These are phyloP conservation scores for Amaranthus palmeri DNA, from an alignment of 148 eudicot species.

Conservation along the genomic window DNA sequence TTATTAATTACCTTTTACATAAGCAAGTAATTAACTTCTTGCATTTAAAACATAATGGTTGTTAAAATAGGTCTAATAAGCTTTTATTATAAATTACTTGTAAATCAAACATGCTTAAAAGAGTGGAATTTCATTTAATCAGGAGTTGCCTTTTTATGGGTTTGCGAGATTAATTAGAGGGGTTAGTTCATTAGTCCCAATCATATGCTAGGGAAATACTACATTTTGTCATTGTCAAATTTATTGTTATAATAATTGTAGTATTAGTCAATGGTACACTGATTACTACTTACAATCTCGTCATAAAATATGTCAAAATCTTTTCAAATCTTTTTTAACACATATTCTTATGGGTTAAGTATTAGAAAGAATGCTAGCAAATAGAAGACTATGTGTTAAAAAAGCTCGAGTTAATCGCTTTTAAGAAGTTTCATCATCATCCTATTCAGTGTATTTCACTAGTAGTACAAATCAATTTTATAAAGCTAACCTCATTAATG, in stretches of 20 bases:
- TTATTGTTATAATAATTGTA: background rate
- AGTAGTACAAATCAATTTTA: no score
- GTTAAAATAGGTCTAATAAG: background rate
- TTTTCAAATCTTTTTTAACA: background rate
- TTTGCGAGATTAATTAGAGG: background rate
- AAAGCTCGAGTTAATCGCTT: no score
- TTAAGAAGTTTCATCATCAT: no score
- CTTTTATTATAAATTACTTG: background rate
- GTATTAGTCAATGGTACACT: background rate
- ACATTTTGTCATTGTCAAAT: background rate
- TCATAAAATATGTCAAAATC: background rate
- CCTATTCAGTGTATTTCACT: no score
- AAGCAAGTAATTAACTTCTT: background rate
- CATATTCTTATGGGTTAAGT: background rate
- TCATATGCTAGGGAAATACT: background rate
- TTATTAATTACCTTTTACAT: background rate
- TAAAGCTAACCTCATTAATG: no score
- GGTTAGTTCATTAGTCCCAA: slow-evolving; percentile 1
- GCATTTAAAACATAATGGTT: background rate
- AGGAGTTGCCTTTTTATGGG: background rate
- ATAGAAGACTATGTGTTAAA: no score
- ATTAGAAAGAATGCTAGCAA: background rate
- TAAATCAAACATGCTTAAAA: background rate
- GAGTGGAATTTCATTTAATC: slow-evolving; percentile 10
- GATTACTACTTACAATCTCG: background rate